Evolutionary conservation across 208 protist genomes (phyloP).

Genomic region (Wallacemonas sp.): DNA sequence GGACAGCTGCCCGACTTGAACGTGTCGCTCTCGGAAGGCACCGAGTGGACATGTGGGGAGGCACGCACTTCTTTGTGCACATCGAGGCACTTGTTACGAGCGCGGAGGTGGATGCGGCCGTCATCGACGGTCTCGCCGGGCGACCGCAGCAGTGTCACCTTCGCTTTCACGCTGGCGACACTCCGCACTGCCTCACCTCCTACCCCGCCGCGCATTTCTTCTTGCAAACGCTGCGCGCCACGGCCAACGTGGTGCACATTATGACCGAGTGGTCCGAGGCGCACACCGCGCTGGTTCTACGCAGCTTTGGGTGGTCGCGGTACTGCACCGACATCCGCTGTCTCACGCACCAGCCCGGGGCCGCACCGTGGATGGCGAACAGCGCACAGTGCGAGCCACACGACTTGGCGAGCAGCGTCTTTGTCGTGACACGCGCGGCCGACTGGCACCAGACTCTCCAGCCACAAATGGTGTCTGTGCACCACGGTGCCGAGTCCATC

Average conservation of each 20-base stretch:
- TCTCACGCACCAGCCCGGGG: conserved; percentile 39
- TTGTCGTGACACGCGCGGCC: conserved; percentile 41
- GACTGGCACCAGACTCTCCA: conserved; percentile 44
- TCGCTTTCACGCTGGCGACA: conserved; percentile 24
- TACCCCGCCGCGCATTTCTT: conserved; percentile 68
- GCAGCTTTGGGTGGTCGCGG: conserved; percentile 47
- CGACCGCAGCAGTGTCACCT: conserved; percentile 37
- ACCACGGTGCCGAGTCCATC: conserved; percentile 26
- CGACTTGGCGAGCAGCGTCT: conserved; percentile 38
- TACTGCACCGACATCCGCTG: conserved; percentile 44
- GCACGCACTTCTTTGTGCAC: conserved; percentile 73
- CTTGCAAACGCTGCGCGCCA: conserved; percentile 59
- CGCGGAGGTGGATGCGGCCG: conserved; percentile 9
- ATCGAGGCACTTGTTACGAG: conserved; percentile 57
- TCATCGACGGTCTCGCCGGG: conserved; percentile 33
- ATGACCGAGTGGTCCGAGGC: conserved; percentile 50
- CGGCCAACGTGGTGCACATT: conserved; percentile 53
- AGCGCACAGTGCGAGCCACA: conserved; percentile 36
- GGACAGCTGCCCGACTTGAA: no score
- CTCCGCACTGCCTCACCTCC: conserved; percentile 30
- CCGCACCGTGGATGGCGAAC: conserved; percentile 30
- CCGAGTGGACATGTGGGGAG: conserved; percentile 38
- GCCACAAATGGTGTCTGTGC: conserved; percentile 51
- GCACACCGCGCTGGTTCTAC: conserved; percentile 37
- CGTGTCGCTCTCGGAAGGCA: neutral